Evolutionary conservation across 495 filamentous ascomycete genomes (phyloP).

Genomic region (Penicillium lagena): DNA sequence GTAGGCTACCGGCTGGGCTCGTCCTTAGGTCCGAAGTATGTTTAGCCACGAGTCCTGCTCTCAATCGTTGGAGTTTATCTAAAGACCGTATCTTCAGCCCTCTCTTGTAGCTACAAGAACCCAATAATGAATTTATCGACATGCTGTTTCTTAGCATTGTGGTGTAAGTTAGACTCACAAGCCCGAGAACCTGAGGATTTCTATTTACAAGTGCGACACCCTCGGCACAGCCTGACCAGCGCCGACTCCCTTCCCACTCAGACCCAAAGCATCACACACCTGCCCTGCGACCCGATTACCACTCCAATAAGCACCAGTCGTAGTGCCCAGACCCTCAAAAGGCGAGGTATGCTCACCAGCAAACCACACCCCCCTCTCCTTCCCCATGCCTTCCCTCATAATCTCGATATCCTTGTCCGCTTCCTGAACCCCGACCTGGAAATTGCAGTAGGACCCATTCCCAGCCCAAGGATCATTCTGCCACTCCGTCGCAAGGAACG

Average conservation of each 20-base stretch:
- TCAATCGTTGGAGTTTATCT: too few species aligned
- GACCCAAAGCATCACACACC: slow-evolving; percentile 37
- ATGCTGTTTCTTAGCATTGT: too few species aligned
- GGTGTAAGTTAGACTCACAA: too few species aligned
- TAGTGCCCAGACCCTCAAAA: slow-evolving; percentile 80
- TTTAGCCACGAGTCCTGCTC: too few species aligned
- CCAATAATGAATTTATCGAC: too few species aligned
- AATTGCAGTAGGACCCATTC: slow-evolving; percentile 86
- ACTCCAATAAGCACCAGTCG: slow-evolving; percentile 88
- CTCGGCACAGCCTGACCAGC: too few species aligned
- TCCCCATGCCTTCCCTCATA: slow-evolving; percentile 55
- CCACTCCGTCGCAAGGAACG: slow-evolving; percentile 71
- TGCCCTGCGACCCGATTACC: slow-evolving; percentile 71
- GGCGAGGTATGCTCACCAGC: slow-evolving; percentile 93
- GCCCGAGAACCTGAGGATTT: too few species aligned
- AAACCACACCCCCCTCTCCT: slow-evolving; percentile 73
- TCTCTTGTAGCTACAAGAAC: too few species aligned
- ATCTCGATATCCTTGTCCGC: slow-evolving; percentile 64
- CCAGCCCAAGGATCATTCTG: slow-evolving; percentile 76
- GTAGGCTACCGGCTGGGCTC: too few species aligned
- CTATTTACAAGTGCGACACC: too few species aligned
- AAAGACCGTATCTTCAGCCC: too few species aligned
- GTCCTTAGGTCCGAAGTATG: too few species aligned
- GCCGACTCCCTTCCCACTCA: slow-evolving; percentile 9
- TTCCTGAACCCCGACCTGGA: slow-evolving; percentile 69